Evolutionary conservation across 805 yeast genomes (phyloP), one percentile per base, ranked within the genome.

Genomic region (Priceomyces fermenticarens): DNA sequence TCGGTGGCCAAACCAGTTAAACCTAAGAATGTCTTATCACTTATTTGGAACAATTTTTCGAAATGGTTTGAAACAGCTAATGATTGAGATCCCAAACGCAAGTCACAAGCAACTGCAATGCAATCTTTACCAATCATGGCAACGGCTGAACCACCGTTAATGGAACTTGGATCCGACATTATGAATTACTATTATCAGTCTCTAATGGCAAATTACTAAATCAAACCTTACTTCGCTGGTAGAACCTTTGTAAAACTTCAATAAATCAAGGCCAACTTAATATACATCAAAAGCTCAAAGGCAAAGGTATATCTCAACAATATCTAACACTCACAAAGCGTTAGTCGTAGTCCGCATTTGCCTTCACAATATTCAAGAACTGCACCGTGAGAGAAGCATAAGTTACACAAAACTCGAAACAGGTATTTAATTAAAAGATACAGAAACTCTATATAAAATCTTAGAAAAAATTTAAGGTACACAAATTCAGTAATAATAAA

Each of bases 71-170:
- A 73, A 35, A 93, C 80, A 41, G 98, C 97, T 16, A 93, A 72
- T 5, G 96, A 87, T 64, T 93, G 99, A 62, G 82, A 81, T 15
- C 99, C 99, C 47, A 93, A 73, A 57, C 98, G 83, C 58, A 93
- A 73, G 67, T 93, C 99, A 54, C 93, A 84, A 3, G 97, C 99
- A 56, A 93, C 89, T 25, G 98, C 99, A 41, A 93, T 90, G 73
- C 99, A 93, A 53, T 89, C 97, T 60, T 95, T 90, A 55, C 99
- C 99, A 17, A 84, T 84, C 99, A 93, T 93, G 49, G 99, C 99
- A 27, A 95, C 95, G 39, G 96, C 96, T 48, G 96, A 78, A 67
- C 99, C 99, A 69, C 97, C 88, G 60, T 84, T 84, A 51, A 83
- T 75, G 33, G 88, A 80, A 62, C 87, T 81, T 57, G 89, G 89